Base-by-base conservation (phyloP, 2,329 filamentous ascomycete species). In the Diaporthe australafricana region DNA sequence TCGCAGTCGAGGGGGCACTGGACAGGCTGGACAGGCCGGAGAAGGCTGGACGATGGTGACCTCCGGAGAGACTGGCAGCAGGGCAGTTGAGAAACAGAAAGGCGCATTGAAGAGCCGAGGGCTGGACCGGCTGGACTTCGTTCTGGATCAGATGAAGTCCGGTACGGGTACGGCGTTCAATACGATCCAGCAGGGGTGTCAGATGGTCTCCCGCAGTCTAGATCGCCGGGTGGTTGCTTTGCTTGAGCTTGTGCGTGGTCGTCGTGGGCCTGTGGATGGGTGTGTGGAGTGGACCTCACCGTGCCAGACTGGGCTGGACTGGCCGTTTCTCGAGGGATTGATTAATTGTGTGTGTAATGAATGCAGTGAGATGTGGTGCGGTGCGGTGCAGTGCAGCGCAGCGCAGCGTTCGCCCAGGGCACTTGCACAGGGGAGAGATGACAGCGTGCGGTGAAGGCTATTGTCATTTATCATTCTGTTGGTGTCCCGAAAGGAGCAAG, bases 141-240 rank as follows among this genome's bases (percentile, higher is more conserved):
- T 12, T 17, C 45, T 50, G 45, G 60, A 65, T 65, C 42, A 65
- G 60, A 65, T 45, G 45, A 50, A n/a, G 60, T 65, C 50, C 45
- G 60, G 60, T 65, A 27, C 48, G 9, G n/a, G 60, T 48, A 63
- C 12, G 42, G 60, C 22, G 6, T 48, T n/a, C 27, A 48, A 63
- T 35, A 63, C 45, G 60, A 65, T 50, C n/a, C 45, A 50, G 30
- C 60, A 68, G 70, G 63, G 70, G 53, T n/a, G 14, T 35, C 35
- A 25, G 32, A 47, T 27, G 70, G 45, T 71, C 70, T 68, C 30
- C 42, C 53, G 70, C 47, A 72, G 65, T 72, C 70, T 72, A 72
- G 70, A 72, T 60, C 56, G n/a, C 30, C 32, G 30, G 68, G 35
- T 45, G 68, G 30, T 65, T 47, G 35, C 32, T 48, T 65, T 47